Base-by-base conservation (phyloP, 306 rosid species). In the Arachis hypogaea region DNA sequence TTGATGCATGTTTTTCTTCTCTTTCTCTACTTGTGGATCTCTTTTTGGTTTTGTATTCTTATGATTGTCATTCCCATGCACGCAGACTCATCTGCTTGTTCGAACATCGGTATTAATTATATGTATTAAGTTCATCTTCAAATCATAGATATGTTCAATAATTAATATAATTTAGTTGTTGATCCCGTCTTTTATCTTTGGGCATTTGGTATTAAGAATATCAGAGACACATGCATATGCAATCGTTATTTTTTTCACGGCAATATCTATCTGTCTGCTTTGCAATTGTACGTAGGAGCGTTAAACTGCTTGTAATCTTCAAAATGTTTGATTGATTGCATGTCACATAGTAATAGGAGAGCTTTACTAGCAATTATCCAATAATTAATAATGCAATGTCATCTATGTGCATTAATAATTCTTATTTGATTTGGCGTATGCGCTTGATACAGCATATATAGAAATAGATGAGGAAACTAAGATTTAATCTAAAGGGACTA, bases 401-500 rank as follows among this genome's bases (percentile, higher is more conserved):
- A 4, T 47, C 52, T 1, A 22, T 47, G 14, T 9, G 4, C 9
- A n/a, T 51, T 51, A 3, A 51, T 16, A 12, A 51, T 51, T 51
- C 5, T 0, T 1, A 12, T 11, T 51, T 62, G 93, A 88, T 43
- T 54, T 71, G 74, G 92, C 83, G 64, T 85, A 93, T 4, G 72
- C 81, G 3, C 1, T 43, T 47, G 81, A 56, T 42, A 90, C 7
- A 66, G 54, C 76, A 62, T 88, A 4, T 42, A 75, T 14, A 86
- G 86, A 1, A 22, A 33, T 33, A 33, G 63, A 87, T 85, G 91
- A 89, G 82, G 86, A 88, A 73, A 65, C 36, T 73, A 6, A 73
- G 83, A 63, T 86, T 91, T 76, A 88, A 84, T 54, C 61, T 93
- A 3, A 88, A 93, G 46, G 72, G 74, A 11, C 22, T 80, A 9